A percentile compares a stretch with the other conserved stretches of the same genome.
Conservation (phyloP, 441 rosid genomes). For the Pelargonium fulgidum region DNA sequence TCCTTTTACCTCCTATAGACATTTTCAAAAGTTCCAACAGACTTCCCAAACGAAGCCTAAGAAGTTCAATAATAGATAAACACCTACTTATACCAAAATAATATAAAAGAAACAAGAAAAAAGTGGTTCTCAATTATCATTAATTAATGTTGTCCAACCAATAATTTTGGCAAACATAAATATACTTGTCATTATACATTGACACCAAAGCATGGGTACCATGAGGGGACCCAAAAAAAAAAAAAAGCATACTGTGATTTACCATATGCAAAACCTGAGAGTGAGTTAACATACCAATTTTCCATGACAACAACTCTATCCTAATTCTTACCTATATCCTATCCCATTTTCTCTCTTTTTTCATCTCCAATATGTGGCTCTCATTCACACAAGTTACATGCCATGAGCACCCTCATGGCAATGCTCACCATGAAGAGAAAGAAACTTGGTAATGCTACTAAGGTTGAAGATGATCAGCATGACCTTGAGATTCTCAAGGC, state of each 20-base stretch:
- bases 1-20: too few species aligned
- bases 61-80: too few species aligned
- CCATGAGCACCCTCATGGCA: background rate
- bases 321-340: too few species aligned
- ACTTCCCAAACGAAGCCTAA: too few species aligned
- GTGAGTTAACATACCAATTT: background rate
- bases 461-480: background rate
- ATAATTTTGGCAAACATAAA: background rate
- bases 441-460: background rate
- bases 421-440: background rate
- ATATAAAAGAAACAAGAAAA: background rate
- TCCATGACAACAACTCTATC: background rate
- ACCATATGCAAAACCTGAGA: background rate
- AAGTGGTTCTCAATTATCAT: background rate
- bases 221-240: constrained; percentile 4
- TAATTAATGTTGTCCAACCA: background rate
- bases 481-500: background rate
- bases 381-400: background rate
- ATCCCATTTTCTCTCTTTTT: too few species aligned
- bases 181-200: background rate
- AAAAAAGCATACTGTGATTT: background rate
- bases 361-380: background rate
- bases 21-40: too few species aligned
- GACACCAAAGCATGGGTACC: constrained; percentile 1
- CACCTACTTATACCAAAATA: too few species aligned